Evolutionary conservation across 441 rosid genomes (phyloP), one percentile per base, ranked within the genome.

Genomic region (Gossypium schwendimanii): DNA sequence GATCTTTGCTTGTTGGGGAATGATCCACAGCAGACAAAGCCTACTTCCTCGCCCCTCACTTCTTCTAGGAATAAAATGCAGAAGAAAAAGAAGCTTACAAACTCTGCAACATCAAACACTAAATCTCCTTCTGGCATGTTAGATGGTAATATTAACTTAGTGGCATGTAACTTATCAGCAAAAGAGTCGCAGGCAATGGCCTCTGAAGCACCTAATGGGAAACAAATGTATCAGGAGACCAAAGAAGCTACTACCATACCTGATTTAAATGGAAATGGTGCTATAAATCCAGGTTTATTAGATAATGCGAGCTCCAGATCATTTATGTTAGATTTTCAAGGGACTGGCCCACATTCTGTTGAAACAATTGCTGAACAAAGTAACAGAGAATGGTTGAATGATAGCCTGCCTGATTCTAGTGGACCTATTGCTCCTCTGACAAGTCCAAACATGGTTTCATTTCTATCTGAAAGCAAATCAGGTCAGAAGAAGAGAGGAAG

Each of bases 201-300:
- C 39, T 67, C 81, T 72, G 76, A 67, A 39, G 66, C 81, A 50
- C 67, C 71, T 21, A 73, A 70, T 0, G 75, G 58, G 69, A 81
- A 75, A 39, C 59, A 70, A 65, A 70, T 47, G 62, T 23, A 52
- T 69, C 21, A 64, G 39, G 77, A 63, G 66, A 59, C 70, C 70
- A 81, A 63, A 58, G 76, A 76, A 72, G 65, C 69, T 18, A 70
- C 74, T 28, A 54, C 67, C 81, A 79, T 91, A 71, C 92, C 92
- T 0, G 97, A 90, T 82, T 78, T 90, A 81, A 91, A 89, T 83
- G 78, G 82, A 39, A 81, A 72, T 76, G 81, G 81, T 70, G 31
- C 75, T 50, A 45, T 60, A 63, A 23, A 59, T 59, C 60, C 73
- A 4, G 63, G 33, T 58, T 63, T 65, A 8, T 77, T 45, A 76